Evolutionary conservation across 78 protist genomes (phyloP).

Genomic region (Dictyostelium citrinum): DNA sequence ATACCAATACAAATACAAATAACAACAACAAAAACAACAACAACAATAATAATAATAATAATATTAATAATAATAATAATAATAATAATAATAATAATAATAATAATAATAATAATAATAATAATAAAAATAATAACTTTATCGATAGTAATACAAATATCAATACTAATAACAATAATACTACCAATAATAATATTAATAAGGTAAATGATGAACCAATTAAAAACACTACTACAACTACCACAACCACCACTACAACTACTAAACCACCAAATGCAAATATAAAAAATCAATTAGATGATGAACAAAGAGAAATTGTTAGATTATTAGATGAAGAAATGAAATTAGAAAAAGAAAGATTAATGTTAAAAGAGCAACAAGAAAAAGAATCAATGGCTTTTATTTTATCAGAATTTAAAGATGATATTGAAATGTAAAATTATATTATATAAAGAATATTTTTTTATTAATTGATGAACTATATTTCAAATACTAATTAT

Average conservation of each 20-base stretch:
- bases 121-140: neutral
- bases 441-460: neutral
- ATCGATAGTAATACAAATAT: neutral
- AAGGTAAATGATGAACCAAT: neutral
- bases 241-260: neutral
- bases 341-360: neutral
- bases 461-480: neutral
- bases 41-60: slow-evolving; percentile 8
- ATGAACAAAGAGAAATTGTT: slow-evolving; percentile 22
- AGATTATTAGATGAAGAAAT: slow-evolving; percentile 1
- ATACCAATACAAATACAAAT: neutral
- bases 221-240: neutral
- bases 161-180: neutral
- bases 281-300: neutral
- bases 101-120: neutral
- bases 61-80: neutral
- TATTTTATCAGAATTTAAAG: neutral
- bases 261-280: neutral
- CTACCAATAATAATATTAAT: neutral
- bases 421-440: neutral
- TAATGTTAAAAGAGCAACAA: neutral
- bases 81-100: neutral
- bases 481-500: neutral
- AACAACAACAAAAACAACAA: neutral
- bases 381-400: slow-evolving; percentile 17